Evolutionary conservation across 345 rosid genomes (phyloP).

Genomic region (Toxicodendron radicans): DNA sequence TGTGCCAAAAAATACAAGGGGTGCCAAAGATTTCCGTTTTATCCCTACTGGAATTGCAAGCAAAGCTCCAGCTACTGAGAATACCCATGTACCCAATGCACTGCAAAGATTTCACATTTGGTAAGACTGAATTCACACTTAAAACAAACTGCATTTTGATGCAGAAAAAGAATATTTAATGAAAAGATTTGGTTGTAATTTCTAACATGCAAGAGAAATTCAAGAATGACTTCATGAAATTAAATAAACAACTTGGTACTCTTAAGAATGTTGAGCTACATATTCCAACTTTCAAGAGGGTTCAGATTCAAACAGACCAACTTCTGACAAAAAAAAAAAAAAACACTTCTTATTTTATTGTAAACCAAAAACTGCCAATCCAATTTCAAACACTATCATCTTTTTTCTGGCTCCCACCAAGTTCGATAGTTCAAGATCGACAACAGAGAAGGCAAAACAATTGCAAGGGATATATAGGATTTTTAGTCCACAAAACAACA

Average conservation of each 20-base stretch:
- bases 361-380: background rate
- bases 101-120: constrained; percentile 40
- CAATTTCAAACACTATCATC: background rate
- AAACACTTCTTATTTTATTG: background rate
- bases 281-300: background rate
- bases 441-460: background rate
- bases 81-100: constrained; percentile 95
- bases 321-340: background rate
- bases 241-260: background rate
- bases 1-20: constrained; percentile 94
- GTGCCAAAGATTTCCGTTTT: constrained; percentile 79
- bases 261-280: background rate
- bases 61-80: constrained; percentile 83
- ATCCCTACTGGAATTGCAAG: constrained; percentile 92
- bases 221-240: background rate
- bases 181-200: background rate
- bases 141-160: background rate
- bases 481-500: background rate
- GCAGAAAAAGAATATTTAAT: background rate
- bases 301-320: background rate
- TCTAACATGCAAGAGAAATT: background rate
- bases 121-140: background rate
- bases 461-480: background rate
- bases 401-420: background rate
- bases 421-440: background rate